phyloP scores from a whole-genome alignment of 257 asterid species.

The Petrea volubilis region DNA sequence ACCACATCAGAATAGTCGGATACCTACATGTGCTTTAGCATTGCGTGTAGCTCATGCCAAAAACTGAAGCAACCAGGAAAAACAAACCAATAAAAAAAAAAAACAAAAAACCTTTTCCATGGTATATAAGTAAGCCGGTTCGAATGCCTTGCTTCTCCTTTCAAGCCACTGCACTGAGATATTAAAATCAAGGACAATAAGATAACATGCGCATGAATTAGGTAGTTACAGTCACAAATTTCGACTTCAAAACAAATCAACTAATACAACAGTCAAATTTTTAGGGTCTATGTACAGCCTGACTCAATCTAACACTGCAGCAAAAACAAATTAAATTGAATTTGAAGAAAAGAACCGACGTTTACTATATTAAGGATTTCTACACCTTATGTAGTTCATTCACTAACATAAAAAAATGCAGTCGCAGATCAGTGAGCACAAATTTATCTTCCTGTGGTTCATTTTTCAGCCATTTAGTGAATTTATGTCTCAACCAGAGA shows the following conservation, averaged over 20 bases:
- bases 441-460: conserved; percentile 1
- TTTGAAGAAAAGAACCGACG: background rate
- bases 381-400: background rate
- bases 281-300: background rate
- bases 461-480: conserved; percentile 6
- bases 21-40: conserved; percentile 15
- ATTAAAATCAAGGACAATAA: conserved; percentile 40
- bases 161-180: conserved; percentile 94
- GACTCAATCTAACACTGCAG: conserved; percentile 8
- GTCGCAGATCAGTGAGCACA: conserved; percentile 6
- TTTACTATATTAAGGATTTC: background rate
- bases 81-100: conserved; percentile 13
- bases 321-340: conserved; percentile 5
- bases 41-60: conserved; percentile 3
- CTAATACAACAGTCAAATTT: conserved; percentile 10
- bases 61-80: conserved; percentile 18
- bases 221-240: conserved; percentile 3
- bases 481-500: background rate
- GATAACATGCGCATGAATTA: conserved; percentile 18
- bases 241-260: conserved; percentile 7
- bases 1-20: conserved; percentile 24
- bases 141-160: conserved; percentile 83
- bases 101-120: conserved; percentile 70
- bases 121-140: conserved; percentile 86
- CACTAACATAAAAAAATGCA: background rate